Evolutionary conservation across 2,329 filamentous ascomycete genomes (phyloP).

Genomic region (Talaromyces islandicus): DNA sequence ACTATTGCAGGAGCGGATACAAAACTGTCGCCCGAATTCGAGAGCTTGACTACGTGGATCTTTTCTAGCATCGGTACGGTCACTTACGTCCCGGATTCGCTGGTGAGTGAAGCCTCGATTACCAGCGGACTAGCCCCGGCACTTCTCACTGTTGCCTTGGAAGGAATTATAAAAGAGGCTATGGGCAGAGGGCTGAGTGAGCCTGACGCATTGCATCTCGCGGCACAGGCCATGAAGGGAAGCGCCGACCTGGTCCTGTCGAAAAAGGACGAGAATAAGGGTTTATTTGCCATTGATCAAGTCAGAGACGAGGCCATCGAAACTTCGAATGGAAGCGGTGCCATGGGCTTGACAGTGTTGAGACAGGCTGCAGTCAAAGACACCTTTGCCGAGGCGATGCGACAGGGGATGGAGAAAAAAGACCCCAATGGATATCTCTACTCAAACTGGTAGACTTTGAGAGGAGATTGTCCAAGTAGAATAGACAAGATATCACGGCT

Average conservation of each 20-base stretch:
- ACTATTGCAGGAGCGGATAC: conserved; percentile 6
- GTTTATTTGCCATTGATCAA: conserved; percentile 7
- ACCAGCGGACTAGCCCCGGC: conserved; percentile 7
- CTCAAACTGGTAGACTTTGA: conserved; percentile 7
- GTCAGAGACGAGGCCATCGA: conserved; percentile 6
- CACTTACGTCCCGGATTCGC: conserved; percentile 3
- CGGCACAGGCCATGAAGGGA: conserved; percentile 10
- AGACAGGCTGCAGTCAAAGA: conserved; percentile 6
- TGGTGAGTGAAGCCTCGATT: conserved; percentile 6
- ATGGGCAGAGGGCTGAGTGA: conserved; percentile 6
- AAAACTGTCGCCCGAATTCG: conserved; percentile 1
- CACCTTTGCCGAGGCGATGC: conserved; percentile 8
- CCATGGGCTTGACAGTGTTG: background rate
- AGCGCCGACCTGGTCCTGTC: conserved; percentile 7
- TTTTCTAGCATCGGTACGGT: conserved; percentile 11
- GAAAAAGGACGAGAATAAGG: conserved; percentile 8
- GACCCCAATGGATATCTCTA: conserved; percentile 5
- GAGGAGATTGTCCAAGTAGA: background rate
- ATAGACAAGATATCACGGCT: background rate
- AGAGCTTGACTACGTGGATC: conserved; percentile 9
- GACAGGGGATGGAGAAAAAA: conserved; percentile 10
- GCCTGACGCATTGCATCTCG: conserved; percentile 6
- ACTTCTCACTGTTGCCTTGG: conserved; percentile 7
- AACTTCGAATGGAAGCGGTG: conserved; percentile 8
- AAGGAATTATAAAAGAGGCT: conserved; percentile 10